phyloP scores from a whole-genome alignment of 2,329 filamentous ascomycete genomes.

The Ophiostoma himal-ulmi region DNA sequence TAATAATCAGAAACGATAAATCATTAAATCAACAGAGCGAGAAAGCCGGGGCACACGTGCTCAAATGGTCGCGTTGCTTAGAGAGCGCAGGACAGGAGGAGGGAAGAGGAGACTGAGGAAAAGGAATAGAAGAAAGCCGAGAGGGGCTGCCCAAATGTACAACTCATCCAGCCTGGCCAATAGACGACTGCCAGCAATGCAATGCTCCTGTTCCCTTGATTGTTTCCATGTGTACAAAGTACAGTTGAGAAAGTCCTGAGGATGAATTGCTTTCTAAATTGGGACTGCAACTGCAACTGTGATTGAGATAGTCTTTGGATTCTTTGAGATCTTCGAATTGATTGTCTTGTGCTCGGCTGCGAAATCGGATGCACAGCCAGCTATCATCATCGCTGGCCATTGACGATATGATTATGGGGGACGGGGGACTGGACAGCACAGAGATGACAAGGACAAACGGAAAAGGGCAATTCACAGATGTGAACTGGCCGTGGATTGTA shows the following conservation, averaged over 20 bases:
- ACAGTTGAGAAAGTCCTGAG: neutral
- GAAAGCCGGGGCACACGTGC: neutral
- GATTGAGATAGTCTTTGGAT: neutral
- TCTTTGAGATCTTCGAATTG: neutral
- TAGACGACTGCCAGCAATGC: constrained; percentile 11
- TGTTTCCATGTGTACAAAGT: neutral
- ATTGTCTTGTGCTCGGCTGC: neutral
- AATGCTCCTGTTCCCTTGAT: constrained; percentile 11
- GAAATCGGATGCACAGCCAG: constrained; percentile 2
- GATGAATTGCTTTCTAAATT: neutral
- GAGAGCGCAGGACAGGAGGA: neutral
- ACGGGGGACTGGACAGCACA: neutral
- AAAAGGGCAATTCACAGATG: neutral
- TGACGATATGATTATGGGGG: neutral
- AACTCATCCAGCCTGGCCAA: constrained; percentile 10
- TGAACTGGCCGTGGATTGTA: neutral
- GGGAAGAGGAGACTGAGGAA: too few relatives aligned
- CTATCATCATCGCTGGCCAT: neutral
- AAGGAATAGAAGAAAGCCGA: neutral
- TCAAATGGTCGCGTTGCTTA: neutral
- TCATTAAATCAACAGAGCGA: neutral
- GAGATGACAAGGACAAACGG: neutral
- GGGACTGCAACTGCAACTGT: neutral
- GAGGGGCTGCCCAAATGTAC: constrained; percentile 6
- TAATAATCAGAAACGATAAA: neutral